Evolutionary conservation across 495 filamentous ascomycete species (phyloP).

Genomic region (Monascus purpureus): DNA sequence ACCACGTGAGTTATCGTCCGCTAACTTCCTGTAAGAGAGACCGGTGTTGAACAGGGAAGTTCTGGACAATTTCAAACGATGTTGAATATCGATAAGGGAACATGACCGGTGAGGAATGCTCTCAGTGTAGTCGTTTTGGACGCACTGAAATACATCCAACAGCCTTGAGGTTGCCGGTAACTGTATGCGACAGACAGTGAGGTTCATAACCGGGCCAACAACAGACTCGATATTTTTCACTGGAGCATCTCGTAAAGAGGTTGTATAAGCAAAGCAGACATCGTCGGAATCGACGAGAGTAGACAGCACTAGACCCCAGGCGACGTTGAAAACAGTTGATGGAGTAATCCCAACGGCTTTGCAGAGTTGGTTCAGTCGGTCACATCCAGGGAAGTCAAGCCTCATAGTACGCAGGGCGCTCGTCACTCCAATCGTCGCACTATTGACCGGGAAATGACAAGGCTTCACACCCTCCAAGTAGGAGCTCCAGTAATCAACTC

Average conservation of each 20-base stretch:
- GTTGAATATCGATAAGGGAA: conserved; percentile 41
- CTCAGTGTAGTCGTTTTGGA: conserved; percentile 38
- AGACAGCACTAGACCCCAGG: conserved; percentile 39
- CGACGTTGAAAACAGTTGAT: conserved; percentile 37
- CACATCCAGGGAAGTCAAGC: conserved; percentile 16
- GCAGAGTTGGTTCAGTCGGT: conserved; percentile 26
- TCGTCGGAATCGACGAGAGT: conserved; percentile 34
- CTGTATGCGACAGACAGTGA: conserved; percentile 37
- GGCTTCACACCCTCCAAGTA: conserved; percentile 36
- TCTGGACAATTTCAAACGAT: conserved; percentile 25
- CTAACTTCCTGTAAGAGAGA: conserved; percentile 29
- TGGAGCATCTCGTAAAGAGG: conserved; percentile 35
- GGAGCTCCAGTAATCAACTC: conserved; percentile 38
- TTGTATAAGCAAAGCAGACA: conserved; percentile 40
- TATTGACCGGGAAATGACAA: conserved; percentile 36
- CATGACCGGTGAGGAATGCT: conserved; percentile 31
- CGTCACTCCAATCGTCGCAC: conserved; percentile 12
- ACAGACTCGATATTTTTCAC: conserved; percentile 30
- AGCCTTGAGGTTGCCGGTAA: conserved; percentile 13
- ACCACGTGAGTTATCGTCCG: conserved; percentile 11
- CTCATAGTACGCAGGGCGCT: conserved; percentile 21
- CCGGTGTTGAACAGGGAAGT: conserved; percentile 29
- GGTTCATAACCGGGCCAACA: conserved; percentile 40
- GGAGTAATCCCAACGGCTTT: conserved; percentile 34
- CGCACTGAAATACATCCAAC: conserved; percentile 16